Evolutionary conservation across 805 yeast genomes (phyloP), one percentile per base, ranked within the genome.

Genomic region (Candida multigemmis): DNA sequence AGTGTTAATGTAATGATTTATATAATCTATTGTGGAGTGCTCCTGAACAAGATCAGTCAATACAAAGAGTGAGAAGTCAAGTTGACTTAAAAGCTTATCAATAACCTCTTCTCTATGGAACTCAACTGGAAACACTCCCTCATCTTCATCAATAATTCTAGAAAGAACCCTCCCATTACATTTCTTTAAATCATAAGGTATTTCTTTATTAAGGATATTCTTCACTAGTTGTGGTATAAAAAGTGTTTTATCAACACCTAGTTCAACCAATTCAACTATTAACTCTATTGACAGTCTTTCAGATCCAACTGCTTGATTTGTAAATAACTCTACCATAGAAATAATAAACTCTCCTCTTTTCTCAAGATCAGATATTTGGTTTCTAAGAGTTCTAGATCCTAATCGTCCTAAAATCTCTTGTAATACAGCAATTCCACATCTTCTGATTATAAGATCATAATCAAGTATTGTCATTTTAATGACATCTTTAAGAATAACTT

Each of bases 371-470:
- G n/a, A n/a, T n/a, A n/a, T n/a, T 12, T 26, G 12, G 4, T 37
- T 26, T 3, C 32, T 36, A 41, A 74, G 53, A 15, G 63, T 31
- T 16, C 31, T 17, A 8, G 52, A 53, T 1, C 82, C 82, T 44
- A 74, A 77, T 19, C 96, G 56, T 0, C 97, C 97, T 3, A 84
- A 46, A 10, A 80, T 61, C 42, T 87, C 97, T 44, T 87, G 96
- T 5, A 87, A 41, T 0, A 91, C 89, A 1, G 96, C 95, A 4
- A 84, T 62, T 1, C 87, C 77, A 11, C 96, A 87, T 31, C 93
- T 60, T 30, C 96, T 61, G 5, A 86, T 70, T 32, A 76, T 65
- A 12, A 84, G 56, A 29, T 86, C 95, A 13, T 63, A 55, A 45
- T 87, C 97, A 43, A 78, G 77, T 25, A 83, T 61, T 6, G 77